Base-by-base conservation (phyloP, 1,284 basidiomycete genomes). In the Ceratobasidium papillatum region DNA sequence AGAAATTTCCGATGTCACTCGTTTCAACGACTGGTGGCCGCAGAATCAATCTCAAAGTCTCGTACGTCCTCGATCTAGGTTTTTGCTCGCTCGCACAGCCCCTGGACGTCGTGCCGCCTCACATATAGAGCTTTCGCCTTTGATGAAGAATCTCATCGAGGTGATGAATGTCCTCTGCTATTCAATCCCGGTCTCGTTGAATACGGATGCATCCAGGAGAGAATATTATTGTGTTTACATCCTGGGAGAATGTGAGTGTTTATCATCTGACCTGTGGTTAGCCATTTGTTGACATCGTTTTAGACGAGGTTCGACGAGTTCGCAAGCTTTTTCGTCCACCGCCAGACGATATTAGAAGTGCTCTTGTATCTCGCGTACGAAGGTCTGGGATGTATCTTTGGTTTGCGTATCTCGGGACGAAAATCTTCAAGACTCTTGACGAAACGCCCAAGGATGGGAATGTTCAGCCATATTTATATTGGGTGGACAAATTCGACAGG, bases 1-100 rank as follows among this genome's bases (percentile, higher is more conserved):
- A 9, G 32, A 8, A 22, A 9, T 9, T 17, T 64, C 45, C 3
- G 25, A 19, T 2, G 59, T 3, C 1, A 64, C 12, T 14, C 4
- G 27, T 11, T 72, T 61, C 34, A 43, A 72, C 30, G 22, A 61
- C 3, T n/a, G 36, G 32, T 72, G 68, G 68, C 68, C 68, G 14
- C 68, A 72, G 56, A 32, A 34, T 19, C 68, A 61, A 17, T 72
- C 45, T 17, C 27, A 61, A 22, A 61, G 56, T 45, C 68, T 61
- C 32, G 30, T n/a, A 3, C 41, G 30, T 9, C 34, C 68, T 14
- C 34, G 68, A 17, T 69, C 27, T 25, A n/a, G 9, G n/a, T 2
- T 43, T 2, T 17, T 8, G 7, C 36, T 5, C 5, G 3, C 51
- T 58, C n/a, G 17, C 41, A 27, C 30, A n/a, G 19, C 12, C 45